phyloP scores from a whole-genome alignment of 148 eudicot species.

The Heliosperma pusillum region DNA sequence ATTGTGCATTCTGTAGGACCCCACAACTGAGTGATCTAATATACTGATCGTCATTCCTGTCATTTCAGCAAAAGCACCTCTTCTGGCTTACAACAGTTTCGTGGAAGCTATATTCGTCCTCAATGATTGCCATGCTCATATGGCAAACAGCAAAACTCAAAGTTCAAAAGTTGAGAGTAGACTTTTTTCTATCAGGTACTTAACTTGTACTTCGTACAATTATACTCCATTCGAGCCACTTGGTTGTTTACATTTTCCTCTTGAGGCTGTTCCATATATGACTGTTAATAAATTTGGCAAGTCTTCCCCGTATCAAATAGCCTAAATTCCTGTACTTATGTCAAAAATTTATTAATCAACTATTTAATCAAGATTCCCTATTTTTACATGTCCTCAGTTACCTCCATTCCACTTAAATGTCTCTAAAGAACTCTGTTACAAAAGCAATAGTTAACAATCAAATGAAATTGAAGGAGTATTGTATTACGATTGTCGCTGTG shows the following conservation, averaged over 20 bases:
- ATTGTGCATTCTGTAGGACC: not conserved
- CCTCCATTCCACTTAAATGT: too few species aligned
- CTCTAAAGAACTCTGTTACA: too few species aligned
- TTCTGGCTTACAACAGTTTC: conserved; percentile 95
- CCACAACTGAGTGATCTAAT: not conserved
- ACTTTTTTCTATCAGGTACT: conserved; percentile 67
- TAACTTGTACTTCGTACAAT: conserved; percentile 11
- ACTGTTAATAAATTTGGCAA: not conserved
- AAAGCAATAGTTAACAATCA: too few species aligned
- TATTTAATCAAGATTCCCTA: not conserved
- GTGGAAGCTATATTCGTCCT: conserved; percentile 93
- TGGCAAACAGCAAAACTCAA: conserved; percentile 57
- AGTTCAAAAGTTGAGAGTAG: conserved; percentile 48
- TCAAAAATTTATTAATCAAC: too few species aligned
- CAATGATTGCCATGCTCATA: conserved; percentile 71
- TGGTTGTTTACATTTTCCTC: not conserved
- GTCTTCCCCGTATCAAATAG: not conserved
- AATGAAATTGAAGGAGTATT: too few species aligned
- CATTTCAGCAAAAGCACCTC: conserved; percentile 88
- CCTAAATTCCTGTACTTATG: not conserved
- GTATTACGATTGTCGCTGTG: not conserved
- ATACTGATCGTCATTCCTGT: conserved; percentile 17
- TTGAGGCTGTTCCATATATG: too few species aligned
- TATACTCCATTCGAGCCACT: not conserved
- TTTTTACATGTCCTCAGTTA: not conserved